Evolutionary conservation across 768 basidiomycete genomes (phyloP), one percentile per base, ranked within the genome.

Genomic region (Kwoniella pini): DNA sequence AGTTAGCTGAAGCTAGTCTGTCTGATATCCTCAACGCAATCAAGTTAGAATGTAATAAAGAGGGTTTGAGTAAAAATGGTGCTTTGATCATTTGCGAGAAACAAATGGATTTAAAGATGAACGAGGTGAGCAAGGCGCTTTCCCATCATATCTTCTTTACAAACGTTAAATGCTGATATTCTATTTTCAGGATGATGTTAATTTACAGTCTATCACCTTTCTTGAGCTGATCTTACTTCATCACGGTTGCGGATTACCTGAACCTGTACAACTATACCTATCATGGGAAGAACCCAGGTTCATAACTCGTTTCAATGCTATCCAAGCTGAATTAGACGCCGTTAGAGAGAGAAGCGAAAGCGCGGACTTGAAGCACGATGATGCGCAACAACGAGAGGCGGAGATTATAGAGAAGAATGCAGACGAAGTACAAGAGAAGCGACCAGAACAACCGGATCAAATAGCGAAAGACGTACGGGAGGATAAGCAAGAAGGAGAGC

Each of bases 311-410:
- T 70, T 64, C 44, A 54, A 68, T 24, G 64, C 62, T 21, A 65
- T 72, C n/a, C 67, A 60, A 19, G 44, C 63, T 12, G 43, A 62
- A 33, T 22, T 74, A n/a, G 61, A 60, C 4, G 60, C 54, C 12
- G 21, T 52, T 19, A 17, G 24, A 13, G 19, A 24, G 13, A 49
- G 50, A 30, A 63, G 9, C 33, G 26, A 44, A 27, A 43, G 56
- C 13, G 56, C 9, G 33, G 11, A 42, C 11, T 10, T 19, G 6
- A 55, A 57, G 22, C 39, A 31, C 39, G 33, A 45, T 89, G 79
- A 94, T 93, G 67, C 92, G 85, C 39, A 90, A 88, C 42, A 83
- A 80, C 83, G 93, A 86, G 65, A 93, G 90, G 81, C 94, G 90
- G 9, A 88, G 81, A 21, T 93, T 81, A 7, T 91, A 91, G 60